Evolutionary conservation across 768 basidiomycete species (phyloP).

Genomic region (Hysterangium stoloniferum): DNA sequence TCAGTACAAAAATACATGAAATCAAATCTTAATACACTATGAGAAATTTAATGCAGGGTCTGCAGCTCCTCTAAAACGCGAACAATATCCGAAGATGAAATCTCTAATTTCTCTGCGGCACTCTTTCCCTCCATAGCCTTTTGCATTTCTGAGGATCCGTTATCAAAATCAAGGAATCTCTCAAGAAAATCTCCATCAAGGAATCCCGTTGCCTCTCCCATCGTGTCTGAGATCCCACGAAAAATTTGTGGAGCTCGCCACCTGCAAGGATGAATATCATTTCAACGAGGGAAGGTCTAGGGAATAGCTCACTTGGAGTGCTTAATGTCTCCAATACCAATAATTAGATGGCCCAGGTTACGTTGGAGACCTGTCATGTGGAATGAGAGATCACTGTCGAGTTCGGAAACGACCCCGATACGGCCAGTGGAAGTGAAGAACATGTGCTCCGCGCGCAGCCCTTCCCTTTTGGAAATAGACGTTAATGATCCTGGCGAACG

Average conservation of each 20-base stretch:
- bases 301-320: slow-evolving; percentile 56
- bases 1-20: too few species aligned
- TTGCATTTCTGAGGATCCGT: slow-evolving; percentile 34
- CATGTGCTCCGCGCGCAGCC: slow-evolving; percentile 49
- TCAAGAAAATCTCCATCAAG: slow-evolving; percentile 86
- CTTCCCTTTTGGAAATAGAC: slow-evolving; percentile 32
- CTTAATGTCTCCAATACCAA: slow-evolving; percentile 45
- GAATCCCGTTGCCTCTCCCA: slow-evolving; percentile 59
- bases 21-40: too few species aligned
- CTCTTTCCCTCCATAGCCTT: slow-evolving; percentile 50
- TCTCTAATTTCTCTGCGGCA: slow-evolving; percentile 48
- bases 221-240: slow-evolving; percentile 49
- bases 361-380: slow-evolving; percentile 65
- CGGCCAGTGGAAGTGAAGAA: slow-evolving; percentile 76
- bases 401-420: slow-evolving; percentile 64
- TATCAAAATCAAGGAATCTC: slow-evolving; percentile 41
- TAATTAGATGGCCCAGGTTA: slow-evolving; percentile 53
- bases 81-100: slow-evolving; percentile 34
- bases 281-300: not conserved
- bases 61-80: slow-evolving; percentile 36
- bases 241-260: slow-evolving; percentile 61
- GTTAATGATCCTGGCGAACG: slow-evolving; percentile 44
- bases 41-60: slow-evolving; percentile 37
- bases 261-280: slow-evolving; percentile 28
- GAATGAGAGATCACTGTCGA: slow-evolving; percentile 45